Base-by-base conservation (phyloP, 139 green algal species). In the Chlorella sp. region DNA sequence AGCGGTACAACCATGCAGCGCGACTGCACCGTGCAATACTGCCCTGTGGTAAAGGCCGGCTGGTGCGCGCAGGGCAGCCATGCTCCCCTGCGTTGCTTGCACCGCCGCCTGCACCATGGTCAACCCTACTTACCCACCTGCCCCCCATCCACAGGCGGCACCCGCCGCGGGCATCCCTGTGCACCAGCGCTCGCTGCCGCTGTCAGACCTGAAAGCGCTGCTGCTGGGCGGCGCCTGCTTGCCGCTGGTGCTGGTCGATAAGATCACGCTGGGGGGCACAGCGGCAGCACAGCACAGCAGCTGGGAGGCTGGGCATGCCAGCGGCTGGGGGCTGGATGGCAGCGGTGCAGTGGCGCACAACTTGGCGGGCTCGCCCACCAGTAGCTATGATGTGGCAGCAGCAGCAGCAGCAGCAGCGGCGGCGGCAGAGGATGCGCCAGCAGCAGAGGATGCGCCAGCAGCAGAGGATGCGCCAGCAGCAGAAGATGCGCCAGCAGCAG, bases 161-260 rank as follows among this genome's bases (percentile, higher is more conserved):
- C 51, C 38, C 6, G 44, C 23, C 0, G 90, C 75, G 4, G 94
- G 94, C 75, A 94, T 98, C 47, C 12, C 7, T 0, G 38, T 97
- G 34, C 44, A 91, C 75, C 76, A 91, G 67, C 84, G 90, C 28
- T 92, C 80, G 28, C 26, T 97, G 28, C 41, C 56, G 4, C 64
- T 68, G 13, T 20, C 65, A 5, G 87, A 93, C 75, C 72, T 96
- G 30, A 65, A 89, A 57, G 34, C 38, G 5, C 78, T 76, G 18
- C 44, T 95, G 60, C 79, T 92, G 13, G 80, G 47, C 1, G 92
- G 92, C n/a, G 3, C 34, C n/a, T 92, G 89, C 75, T 64, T 98
- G 23, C 84, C 94, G 30, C 92, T 98, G 12, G 88, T 89, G 28
- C 90, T 98, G 9, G 93, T 98, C 30, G 95, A 98, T 89, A 98